phyloP scores from a whole-genome alignment of 495 filamentous ascomycete genomes.

The Cercophora scortea region DNA sequence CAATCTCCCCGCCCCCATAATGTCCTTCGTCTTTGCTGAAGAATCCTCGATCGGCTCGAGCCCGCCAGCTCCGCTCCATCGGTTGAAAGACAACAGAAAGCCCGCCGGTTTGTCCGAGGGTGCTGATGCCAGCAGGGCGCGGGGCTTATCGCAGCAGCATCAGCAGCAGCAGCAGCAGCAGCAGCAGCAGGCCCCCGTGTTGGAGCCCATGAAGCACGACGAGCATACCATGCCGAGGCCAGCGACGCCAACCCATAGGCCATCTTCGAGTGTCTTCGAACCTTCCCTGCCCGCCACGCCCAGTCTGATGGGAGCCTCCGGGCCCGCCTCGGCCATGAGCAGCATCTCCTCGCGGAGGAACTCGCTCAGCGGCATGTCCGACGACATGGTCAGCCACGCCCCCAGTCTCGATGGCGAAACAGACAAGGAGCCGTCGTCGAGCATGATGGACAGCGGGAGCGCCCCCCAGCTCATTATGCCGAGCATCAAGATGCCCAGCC shows the following conservation, averaged over 20 bases:
- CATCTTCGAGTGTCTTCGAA: conserved; percentile 10
- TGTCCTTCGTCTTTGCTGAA: conserved; percentile 50
- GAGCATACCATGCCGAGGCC: background rate
- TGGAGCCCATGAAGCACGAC: background rate
- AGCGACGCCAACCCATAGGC: background rate
- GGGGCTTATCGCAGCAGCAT: no score
- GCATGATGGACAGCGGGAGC: conserved; percentile 43
- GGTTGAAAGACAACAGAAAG: conserved; percentile 24
- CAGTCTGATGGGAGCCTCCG: background rate
- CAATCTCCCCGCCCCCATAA: conserved; percentile 29
- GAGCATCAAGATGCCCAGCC: conserved; percentile 88
- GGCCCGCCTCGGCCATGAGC: conserved; percentile 35
- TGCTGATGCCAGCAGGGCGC: no score
- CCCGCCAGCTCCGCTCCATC: conserved; percentile 7
- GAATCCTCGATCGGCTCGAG: conserved; percentile 41
- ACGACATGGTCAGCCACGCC: conserved; percentile 44
- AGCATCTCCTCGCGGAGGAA: conserved; percentile 48
- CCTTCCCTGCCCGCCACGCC: conserved; percentile 5
- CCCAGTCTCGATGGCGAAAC: conserved; percentile 13
- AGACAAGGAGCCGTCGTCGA: conserved; percentile 2
- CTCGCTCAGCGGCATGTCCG: conserved; percentile 39
- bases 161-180: background rate
- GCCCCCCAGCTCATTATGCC: conserved; percentile 95
- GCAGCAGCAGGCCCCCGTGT: background rate
- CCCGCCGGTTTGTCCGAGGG: no score